A percentile compares a stretch with the other conserved stretches of the same genome.
Evolutionary conservation across 192 early-diverging fungal species (phyloP).

Genomic region (Podila epicladia): DNA sequence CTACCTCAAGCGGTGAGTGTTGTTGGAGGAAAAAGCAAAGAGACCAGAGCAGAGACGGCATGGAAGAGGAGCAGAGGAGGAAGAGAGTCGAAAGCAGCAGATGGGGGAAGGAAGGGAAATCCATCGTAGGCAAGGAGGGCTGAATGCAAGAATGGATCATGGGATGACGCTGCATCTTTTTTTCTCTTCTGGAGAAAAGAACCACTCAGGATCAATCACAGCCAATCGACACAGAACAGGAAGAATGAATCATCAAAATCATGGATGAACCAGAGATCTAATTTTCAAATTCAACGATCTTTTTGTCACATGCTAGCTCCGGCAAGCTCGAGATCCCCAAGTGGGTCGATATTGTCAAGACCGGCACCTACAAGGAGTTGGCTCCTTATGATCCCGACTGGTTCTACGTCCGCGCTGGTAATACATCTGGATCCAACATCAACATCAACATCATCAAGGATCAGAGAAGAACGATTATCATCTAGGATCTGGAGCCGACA

Average conservation of each 20-base stretch:
- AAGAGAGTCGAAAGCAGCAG: background rate
- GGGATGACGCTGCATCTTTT: constrained; percentile 22
- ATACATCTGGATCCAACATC: constrained; percentile 12
- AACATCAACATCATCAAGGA: background rate
- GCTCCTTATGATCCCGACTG: constrained; percentile 99
- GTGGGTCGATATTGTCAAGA: constrained; percentile 99
- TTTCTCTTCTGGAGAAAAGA: constrained; percentile 9
- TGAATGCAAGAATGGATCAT: constrained; percentile 23
- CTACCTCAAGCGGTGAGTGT: constrained; percentile 89
- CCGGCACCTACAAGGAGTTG: constrained; percentile 96
- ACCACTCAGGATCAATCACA: too few relatives aligned
- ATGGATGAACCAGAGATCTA: constrained; percentile 4
- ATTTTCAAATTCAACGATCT: background rate
- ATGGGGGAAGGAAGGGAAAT: background rate
- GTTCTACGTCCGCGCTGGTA: constrained; percentile 98
- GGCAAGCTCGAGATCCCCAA: constrained; percentile 99
- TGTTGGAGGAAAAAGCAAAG: background rate
- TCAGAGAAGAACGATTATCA: background rate
- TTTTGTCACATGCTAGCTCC: constrained; percentile 60
- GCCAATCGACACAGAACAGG: background rate
- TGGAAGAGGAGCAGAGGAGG: background rate
- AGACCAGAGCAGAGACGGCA: background rate
- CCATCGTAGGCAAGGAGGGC: background rate
- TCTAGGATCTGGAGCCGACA: background rate
- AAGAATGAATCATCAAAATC: constrained; percentile 12